Evolutionary conservation across 2,329 filamentous ascomycete genomes (phyloP), one percentile per base, ranked within the genome.

Genomic region (Cladosporium sp.): DNA sequence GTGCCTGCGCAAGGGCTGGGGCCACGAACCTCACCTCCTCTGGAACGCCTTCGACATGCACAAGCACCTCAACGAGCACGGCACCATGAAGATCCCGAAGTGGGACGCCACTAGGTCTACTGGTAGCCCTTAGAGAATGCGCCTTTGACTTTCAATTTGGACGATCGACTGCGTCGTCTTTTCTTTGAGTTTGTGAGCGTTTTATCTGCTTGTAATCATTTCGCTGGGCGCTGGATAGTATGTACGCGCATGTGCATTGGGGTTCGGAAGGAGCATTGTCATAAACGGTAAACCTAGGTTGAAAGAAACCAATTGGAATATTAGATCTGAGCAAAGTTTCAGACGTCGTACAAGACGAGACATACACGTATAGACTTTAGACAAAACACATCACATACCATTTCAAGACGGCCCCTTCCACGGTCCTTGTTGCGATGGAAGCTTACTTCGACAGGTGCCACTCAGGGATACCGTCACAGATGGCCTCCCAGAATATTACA

Each of bases 41-140:
- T 95, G 87, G 82, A 89, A 95, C 76, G 81, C 83, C 49, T 96
- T 96, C 73, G 90, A 95, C 74, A 89, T 96, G 86, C 92, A 96
- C 77, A 87, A 87, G 81, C 89, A 91, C 63, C 75, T 96, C 61
- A 78, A 85, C 59, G 87, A 92, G 78, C 84, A 93, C 73, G 91
- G 91, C 22, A 94, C 89, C 66, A 96, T 96, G 91, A 92, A 92
- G 86, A 82, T 92, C 64, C 81, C 83, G 68, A 83, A 78, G 63
- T 91, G 88, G 86, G 55, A 58, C 28, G 54, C 54, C 6, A 47
- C 54, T 11, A 37, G 54, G 42, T 56, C 54, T 1, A 56, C 54
- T 45, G 51, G 51, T 7, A 51, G 49, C 49, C 20, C 49, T 38
- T 51, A 51, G 25, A 47, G n/a, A n/a, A n/a, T n/a, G n/a, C n/a